Conservation (phyloP, 768 basidiomycete species). For the Boletus pseudo-olivaceus region DNA sequence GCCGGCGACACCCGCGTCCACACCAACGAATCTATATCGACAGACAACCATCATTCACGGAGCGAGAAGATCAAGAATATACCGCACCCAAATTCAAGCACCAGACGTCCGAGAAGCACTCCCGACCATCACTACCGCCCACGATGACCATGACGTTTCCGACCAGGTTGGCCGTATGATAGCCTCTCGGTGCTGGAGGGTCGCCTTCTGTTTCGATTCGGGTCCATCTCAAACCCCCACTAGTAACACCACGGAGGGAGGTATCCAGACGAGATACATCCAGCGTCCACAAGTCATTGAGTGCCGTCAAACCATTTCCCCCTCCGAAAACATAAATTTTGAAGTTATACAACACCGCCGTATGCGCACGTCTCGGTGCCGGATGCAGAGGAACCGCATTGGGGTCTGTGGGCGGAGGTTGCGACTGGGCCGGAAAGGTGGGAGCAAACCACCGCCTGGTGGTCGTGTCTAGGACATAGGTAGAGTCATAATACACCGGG, state of each 20-base stretch:
- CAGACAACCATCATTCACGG: neutral
- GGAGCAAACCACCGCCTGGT: conserved; percentile 65
- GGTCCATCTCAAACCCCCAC: conserved; percentile 50
- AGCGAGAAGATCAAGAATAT: neutral
- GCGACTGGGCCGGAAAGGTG: conserved; percentile 20
- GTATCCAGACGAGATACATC: conserved; percentile 52
- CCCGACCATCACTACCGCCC: conserved; percentile 88
- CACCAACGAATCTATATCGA: conserved; percentile 22
- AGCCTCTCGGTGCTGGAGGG: conserved; percentile 68
- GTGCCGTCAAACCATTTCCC: conserved; percentile 87
- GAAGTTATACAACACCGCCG: conserved; percentile 66
- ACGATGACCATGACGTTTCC: conserved; percentile 83
- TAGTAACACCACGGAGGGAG: conserved; percentile 15
- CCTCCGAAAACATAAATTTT: conserved; percentile 89
- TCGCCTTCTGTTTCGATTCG: conserved; percentile 53
- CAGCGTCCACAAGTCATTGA: conserved; percentile 88
- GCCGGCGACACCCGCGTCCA: conserved; percentile 28
- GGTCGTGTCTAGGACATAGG: conserved; percentile 80
- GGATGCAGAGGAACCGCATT: conserved; percentile 35
- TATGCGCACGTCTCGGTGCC: conserved; percentile 81
- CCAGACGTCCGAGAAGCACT: conserved; percentile 88
- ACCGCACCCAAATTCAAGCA: conserved; percentile 78
- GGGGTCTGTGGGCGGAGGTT: conserved; percentile 1
- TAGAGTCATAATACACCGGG: conserved; percentile 74
- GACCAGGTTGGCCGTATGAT: conserved; percentile 87